Evolutionary conservation across 2,329 filamentous ascomycete species (phyloP).

Genomic region (Acrodontium crateriforme): DNA sequence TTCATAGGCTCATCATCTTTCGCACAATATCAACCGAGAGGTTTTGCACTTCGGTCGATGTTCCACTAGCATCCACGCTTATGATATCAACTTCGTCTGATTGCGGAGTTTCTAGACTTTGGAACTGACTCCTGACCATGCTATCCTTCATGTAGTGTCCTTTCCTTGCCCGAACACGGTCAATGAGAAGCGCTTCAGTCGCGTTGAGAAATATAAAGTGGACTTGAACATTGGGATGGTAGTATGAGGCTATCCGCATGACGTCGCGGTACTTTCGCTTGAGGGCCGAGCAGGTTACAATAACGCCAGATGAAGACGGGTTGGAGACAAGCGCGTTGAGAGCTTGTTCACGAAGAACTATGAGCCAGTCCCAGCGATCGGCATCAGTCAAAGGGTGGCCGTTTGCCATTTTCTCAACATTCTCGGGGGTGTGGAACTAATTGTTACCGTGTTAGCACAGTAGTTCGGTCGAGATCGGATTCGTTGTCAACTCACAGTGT

Average conservation of each 20-base stretch:
- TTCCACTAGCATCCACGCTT: slow-evolving; percentile 32
- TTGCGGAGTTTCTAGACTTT: slow-evolving; percentile 69
- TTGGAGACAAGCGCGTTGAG: slow-evolving; percentile 20
- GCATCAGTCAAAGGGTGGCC: slow-evolving; percentile 78
- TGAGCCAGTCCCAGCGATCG: slow-evolving; percentile 95
- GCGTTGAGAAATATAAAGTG: slow-evolving; percentile 91
- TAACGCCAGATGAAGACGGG: slow-evolving; percentile 44
- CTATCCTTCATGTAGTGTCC: slow-evolving; percentile 90
- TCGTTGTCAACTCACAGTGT: no score
- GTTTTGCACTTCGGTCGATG: slow-evolving; percentile 25
- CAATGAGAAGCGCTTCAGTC: slow-evolving; percentile 57
- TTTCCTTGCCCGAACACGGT: slow-evolving; percentile 60
- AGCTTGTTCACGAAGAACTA: slow-evolving; percentile 33
- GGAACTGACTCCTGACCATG: slow-evolving; percentile 91
- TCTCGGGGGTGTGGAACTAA: slow-evolving; percentile 37
- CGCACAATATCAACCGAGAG: slow-evolving; percentile 27
- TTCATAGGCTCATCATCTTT: slow-evolving; percentile 20
- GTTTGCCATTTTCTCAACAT: slow-evolving; percentile 70
- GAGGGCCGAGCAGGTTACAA: slow-evolving; percentile 88
- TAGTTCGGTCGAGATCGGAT: neutral
- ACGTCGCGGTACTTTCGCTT: slow-evolving; percentile 92
- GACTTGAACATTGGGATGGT: slow-evolving; percentile 36
- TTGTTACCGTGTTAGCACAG: no score
- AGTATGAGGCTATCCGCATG: slow-evolving; percentile 35
- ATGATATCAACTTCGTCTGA: slow-evolving; percentile 37